Evolutionary conservation across 2,329 filamentous ascomycete species (phyloP), one percentile per base, ranked within the genome.

Genomic region (Talaromyces sp.): DNA sequence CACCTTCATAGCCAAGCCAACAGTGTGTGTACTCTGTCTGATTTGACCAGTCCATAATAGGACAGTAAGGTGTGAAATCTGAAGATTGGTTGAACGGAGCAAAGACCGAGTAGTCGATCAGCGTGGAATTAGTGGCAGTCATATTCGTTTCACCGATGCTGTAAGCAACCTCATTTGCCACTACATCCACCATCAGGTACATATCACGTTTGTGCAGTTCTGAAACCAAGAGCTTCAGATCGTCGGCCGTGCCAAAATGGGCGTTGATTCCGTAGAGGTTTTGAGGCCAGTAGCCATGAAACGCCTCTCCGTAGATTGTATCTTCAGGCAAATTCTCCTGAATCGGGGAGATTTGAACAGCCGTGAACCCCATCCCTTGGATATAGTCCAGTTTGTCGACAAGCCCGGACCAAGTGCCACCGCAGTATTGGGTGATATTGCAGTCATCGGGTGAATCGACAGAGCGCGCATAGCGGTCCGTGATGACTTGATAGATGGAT

Each of bases 181-280:
- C 81, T 2, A 82, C 75, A 67, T 83, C 81, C 10, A 81, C 76
- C 81, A 83, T 82, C 22, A 83, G 66, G 64, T 79, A 82, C 80
- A 78, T 83, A 67, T 74, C 78, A 72, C 68, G 74, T 17, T 63
- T 68, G 71, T 83, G 81, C 27, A 82, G 72, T 33, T 79, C 75
- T 35, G 69, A 73, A 33, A 77, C 77, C 8, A 83, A 69, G 47
- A 74, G 76, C 62, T 78, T 76, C 58, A 83, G 70, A 68, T 83
- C 81, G 19, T 72, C 71, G 37, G 73, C 74, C 33, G 75, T 77
- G 13, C 81, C 81, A 65, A 81, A 82, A 63, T 83, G 78, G 4
- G 70, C 71, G 67, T 83, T 83, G 43, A 83, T 61, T 3, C 71
- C 65, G 62, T 82, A 79, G 10, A 83, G 71, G 65, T 83, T 75